Conservation (phyloP, 345 rosid species). For the Gossypium anomalum region DNA sequence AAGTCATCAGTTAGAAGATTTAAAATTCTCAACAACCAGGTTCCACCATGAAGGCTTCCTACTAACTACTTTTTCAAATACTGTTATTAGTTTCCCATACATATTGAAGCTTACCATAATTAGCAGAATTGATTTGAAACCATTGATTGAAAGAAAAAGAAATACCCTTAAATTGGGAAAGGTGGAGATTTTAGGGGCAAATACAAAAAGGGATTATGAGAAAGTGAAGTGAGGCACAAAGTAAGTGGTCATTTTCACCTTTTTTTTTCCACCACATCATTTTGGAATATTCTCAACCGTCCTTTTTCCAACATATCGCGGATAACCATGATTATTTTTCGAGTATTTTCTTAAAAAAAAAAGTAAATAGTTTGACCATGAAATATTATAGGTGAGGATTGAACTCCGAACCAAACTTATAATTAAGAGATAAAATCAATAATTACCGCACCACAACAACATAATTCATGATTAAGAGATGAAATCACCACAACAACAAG, state of each 20-base stretch:
- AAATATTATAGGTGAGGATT: rapidly evolving
- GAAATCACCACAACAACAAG: too few species aligned
- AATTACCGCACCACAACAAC: too few species aligned
- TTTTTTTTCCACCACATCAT: not conserved
- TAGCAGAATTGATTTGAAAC: not conserved
- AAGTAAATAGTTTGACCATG: rapidly evolving
- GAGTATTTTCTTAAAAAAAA: too few species aligned
- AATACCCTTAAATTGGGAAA: not conserved
- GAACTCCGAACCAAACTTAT: too few species aligned
- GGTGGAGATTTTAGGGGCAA: not conserved
- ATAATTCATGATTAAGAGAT: too few species aligned
- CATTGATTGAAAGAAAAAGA: too few species aligned
- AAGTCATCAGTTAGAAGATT: not conserved
- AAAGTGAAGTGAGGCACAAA: slow-evolving; percentile 1
- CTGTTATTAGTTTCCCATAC: not conserved
- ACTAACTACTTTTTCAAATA: not conserved
- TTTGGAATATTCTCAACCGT: not conserved
- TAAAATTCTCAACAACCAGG: not conserved
- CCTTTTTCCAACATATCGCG: not conserved
- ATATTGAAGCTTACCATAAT: not conserved
- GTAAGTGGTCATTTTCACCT: not conserved
- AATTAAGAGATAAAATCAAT: too few species aligned
- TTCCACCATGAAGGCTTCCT: not conserved
- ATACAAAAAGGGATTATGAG: not conserved
- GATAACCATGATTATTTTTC: rapidly evolving